A percentile compares a stretch with the other conserved stretches of the same genome.
Evolutionary conservation across 148 eudicot genomes (phyloP).

Genomic region (Spergularia marina): DNA sequence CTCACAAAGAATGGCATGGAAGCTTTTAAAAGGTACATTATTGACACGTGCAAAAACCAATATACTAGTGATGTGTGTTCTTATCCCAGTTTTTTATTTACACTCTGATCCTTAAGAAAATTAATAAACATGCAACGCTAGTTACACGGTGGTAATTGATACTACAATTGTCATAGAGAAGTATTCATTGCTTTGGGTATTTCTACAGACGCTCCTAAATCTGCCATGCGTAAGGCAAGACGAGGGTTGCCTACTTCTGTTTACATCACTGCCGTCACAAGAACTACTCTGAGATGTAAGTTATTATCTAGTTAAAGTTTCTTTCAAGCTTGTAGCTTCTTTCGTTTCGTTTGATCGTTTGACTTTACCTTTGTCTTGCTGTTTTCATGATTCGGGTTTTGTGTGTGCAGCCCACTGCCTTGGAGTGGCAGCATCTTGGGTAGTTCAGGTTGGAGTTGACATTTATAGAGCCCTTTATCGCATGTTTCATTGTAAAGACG

Average conservation of each 20-base stretch:
- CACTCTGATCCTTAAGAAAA: neutral
- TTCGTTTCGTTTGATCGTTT: neutral
- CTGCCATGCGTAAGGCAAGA: slow-evolving; percentile 76
- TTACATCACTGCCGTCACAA: slow-evolving; percentile 55
- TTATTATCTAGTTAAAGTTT: slow-evolving; percentile 11
- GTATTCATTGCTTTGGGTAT: slow-evolving; percentile 12
- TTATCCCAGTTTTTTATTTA: neutral
- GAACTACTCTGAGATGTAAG: slow-evolving; percentile 79
- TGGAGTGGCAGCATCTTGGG: slow-evolving; percentile 87
- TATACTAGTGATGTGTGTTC: neutral
- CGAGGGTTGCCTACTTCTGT: slow-evolving; percentile 63
- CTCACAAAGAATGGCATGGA: slow-evolving; percentile 93
- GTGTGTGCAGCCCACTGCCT: slow-evolving; percentile 65
- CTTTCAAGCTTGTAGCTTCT: neutral
- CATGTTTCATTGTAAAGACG: slow-evolving; percentile 38
- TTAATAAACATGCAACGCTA: neutral
- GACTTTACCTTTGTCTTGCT: slow-evolving; percentile 1
- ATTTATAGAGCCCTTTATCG: slow-evolving; percentile 49
- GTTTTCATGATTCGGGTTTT: neutral
- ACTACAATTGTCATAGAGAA: neutral
- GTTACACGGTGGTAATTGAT: neutral
- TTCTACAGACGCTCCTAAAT: slow-evolving; percentile 75
- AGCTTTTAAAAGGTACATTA: slow-evolving; percentile 81
- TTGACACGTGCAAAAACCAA: neutral
- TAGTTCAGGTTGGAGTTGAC: slow-evolving; percentile 84